These are phyloP conservation scores for Tulasnella sp. DNA, from an alignment of 768 basidiomycete species.

Conservation along the genomic window DNA sequence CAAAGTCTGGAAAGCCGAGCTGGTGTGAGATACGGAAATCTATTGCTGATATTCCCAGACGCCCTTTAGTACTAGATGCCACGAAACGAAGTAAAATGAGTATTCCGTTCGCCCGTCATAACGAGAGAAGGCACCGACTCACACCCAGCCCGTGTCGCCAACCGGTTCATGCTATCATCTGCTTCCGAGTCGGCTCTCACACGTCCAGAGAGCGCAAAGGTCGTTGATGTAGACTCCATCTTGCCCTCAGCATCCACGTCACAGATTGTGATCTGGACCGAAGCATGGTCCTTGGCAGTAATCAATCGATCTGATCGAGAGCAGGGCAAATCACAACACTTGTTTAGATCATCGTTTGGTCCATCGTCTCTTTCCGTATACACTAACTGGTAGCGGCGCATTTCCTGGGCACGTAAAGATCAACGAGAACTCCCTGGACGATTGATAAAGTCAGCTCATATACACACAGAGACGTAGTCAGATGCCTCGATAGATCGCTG, in stretches of 20 bases:
- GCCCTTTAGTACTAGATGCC: background rate
- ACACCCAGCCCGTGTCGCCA: slow-evolving; percentile 93
- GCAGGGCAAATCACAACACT: background rate
- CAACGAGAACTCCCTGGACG: slow-evolving; percentile 87
- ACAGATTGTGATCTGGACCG: slow-evolving; percentile 89
- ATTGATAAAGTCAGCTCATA: background rate
- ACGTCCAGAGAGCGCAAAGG: slow-evolving; percentile 89
- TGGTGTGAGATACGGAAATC: background rate
- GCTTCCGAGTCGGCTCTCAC: slow-evolving; percentile 93
- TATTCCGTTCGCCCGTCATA: background rate
- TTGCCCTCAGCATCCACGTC: slow-evolving; percentile 89
- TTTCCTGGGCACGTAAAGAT: slow-evolving; percentile 99
- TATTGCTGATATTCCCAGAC: slow-evolving; percentile 7
- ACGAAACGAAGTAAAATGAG: background rate
- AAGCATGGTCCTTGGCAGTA: slow-evolving; percentile 98
- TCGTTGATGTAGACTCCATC: slow-evolving; percentile 67
- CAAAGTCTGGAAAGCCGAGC: background rate
- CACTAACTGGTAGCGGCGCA: slow-evolving; percentile 84
- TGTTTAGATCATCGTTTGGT: background rate
- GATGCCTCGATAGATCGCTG: slow-evolving; percentile 25
- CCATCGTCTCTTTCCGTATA: background rate
- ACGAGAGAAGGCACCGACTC: slow-evolving; percentile 32
- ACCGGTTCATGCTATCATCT: slow-evolving; percentile 91
- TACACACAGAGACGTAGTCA: background rate
- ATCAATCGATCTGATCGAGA: slow-evolving; percentile 75